Percentiles rank a stretch among this genome's conserved stretches.
These are phyloP conservation scores for Ceratocystis eucalypticola DNA, from an alignment of 2,329 filamentous ascomycete species.

Conservation along the genomic window DNA sequence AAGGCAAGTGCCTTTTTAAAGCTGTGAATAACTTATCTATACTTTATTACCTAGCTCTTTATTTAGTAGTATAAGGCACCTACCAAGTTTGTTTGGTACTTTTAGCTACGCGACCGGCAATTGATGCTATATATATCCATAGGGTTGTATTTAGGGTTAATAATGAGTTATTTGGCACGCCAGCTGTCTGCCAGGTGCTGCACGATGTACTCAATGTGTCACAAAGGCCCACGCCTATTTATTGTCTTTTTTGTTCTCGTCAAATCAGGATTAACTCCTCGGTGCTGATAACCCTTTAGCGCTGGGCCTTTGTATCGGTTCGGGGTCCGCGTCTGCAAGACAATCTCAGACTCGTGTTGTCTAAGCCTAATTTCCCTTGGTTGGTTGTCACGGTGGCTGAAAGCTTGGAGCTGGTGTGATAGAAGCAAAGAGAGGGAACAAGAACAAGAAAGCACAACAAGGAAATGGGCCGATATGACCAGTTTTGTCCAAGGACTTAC, in stretches of 20 bases:
- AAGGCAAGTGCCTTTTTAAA: not conserved
- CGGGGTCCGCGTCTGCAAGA: not conserved
- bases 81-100: too few species aligned
- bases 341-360: slow-evolving; percentile 2
- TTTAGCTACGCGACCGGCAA: too few species aligned
- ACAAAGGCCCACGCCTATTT: not conserved
- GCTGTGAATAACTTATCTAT: too few species aligned
- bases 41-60: not conserved
- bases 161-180: not conserved
- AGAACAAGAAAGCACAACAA: not conserved
- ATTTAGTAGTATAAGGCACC: too few species aligned
- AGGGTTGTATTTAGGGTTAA: not conserved
- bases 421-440: not conserved
- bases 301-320: not conserved
- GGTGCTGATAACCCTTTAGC: not conserved
- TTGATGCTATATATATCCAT: not conserved
- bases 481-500: too few species aligned
- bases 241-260: not conserved
- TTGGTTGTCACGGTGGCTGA: not conserved
- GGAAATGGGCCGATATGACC: too few species aligned
- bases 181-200: not conserved
- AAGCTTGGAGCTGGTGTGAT: not conserved
- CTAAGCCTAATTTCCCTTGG: slow-evolving; percentile 4
- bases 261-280: slow-evolving; percentile 5
- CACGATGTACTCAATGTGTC: not conserved